A percentile compares a stretch with the other conserved stretches of the same genome.
Conservation (phyloP, 805 yeast genomes). For the Vanderwaltozyma tropicalis region DNA sequence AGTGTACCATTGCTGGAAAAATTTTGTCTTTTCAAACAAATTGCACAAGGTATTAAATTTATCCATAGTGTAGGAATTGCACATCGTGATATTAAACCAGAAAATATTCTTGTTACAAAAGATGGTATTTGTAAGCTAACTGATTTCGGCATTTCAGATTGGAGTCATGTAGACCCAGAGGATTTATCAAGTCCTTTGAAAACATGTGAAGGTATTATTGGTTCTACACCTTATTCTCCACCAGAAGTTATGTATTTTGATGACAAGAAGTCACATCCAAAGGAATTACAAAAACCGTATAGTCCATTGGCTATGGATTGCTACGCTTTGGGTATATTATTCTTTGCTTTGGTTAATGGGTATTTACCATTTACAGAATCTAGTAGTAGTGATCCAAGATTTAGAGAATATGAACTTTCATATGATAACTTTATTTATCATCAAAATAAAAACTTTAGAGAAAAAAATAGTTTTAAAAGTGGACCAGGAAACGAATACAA, state of each 20-base stretch:
- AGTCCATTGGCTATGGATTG: constrained; percentile 60
- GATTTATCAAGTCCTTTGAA: constrained; percentile 36
- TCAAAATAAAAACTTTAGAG: constrained; percentile 40
- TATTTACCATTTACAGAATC: constrained; percentile 53
- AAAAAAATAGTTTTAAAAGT: constrained; percentile 33
- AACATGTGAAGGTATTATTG: constrained; percentile 42
- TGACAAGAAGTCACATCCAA: constrained; percentile 26
- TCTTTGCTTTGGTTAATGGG: constrained; percentile 49
- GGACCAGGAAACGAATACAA: constrained; percentile 69
- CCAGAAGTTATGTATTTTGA: constrained; percentile 57
- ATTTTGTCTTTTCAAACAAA: constrained; percentile 59
- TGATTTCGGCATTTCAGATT: constrained; percentile 68
- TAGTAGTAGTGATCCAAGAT: constrained; percentile 36
- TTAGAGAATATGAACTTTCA: constrained; percentile 43
- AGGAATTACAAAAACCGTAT: constrained; percentile 31
- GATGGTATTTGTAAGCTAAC: constrained; percentile 58
- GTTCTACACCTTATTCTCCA: constrained; percentile 74
- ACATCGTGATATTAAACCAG: constrained; percentile 69
- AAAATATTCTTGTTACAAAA: constrained; percentile 49
- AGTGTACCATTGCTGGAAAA: constrained; percentile 40
- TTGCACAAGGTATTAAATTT: constrained; percentile 48
- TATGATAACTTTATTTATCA: constrained; percentile 32
- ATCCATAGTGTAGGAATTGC: constrained; percentile 58
- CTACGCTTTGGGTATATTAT: constrained; percentile 64
- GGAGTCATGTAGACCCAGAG: constrained; percentile 45